Base-by-base conservation (phyloP, 306 rosid genomes). In the Lotus japonicus region DNA sequence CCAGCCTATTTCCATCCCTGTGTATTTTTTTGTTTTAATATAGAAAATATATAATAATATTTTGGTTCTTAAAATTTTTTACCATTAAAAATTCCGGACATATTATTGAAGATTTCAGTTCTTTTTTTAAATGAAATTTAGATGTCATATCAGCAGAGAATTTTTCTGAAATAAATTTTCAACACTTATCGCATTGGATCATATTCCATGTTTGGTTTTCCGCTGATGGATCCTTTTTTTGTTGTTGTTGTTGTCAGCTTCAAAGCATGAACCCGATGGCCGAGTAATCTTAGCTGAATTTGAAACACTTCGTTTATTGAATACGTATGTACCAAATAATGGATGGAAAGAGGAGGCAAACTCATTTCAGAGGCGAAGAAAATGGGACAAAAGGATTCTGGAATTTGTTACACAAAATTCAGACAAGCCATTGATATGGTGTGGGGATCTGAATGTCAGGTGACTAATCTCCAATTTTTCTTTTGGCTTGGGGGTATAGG, bases 391-490 rank as follows among this genome's bases (percentile, higher is more conserved):
- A 80, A 84, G 96, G 65, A 75, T 94, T 56, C 69, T 90, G 66
- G 97, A 94, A 66, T 94, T 94, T 75, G 89, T 90, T 66, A 62
- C 75, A 16, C 88, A 85, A 61, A 75, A 78, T 74, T 88, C 90
- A 38, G 98, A 94, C 82, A 90, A 90, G 83, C 96, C 98, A 85
- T 87, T 88, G 54, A 81, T 94, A 80, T 94, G 97, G 98, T 94
- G 97, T 57, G 98, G 98, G 64, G 98, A 94, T 87, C 95, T 94
- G 54, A 94, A 94, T 81, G 98, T 94, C 71, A 94, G 98, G 98
- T 85, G 64, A 63, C 66, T 68, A 33, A 54, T 72, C 83, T 68
- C 21, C 21, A 42, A 21, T 35, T 66, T 63, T 68, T 49, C 36
- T 19, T 56, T 62, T 65, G 46, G 35, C 56, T 70, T 33, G 49